Base-by-base conservation (phyloP, 1,284 basidiomycete genomes). In the Thecaphora thlaspeos region DNA sequence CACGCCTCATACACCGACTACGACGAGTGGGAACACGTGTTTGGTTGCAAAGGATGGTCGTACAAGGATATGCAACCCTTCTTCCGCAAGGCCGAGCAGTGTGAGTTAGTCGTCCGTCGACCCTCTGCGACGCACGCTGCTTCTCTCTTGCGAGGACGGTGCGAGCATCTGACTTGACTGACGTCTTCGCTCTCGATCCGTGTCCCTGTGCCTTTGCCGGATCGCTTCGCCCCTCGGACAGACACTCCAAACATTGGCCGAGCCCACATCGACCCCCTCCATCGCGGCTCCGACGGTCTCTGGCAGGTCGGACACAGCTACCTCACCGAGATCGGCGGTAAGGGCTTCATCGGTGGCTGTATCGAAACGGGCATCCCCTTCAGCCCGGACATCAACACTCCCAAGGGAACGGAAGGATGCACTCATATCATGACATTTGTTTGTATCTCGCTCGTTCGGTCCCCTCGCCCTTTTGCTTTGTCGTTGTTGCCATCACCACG, bases 271-370 rank as follows among this genome's bases (percentile, higher is more conserved):
- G 68, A 71, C 41, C 41, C 46, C 2, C 46, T 46, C 18, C 66
- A 71, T 40, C 56, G 63, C 14, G 69, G 67, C 40, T 37, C 36
- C 41, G 43, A 56, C n/a, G 69, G 69, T n/a, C 53, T 38, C 17
- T 67, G 66, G 63, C 55, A 70, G 43, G 67, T 63, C 12, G 69
- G 69, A 10, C 68, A 71, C 41, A 58, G 53, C 23, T 57, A 61
- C 51, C 60, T 68, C 46, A 37, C 52, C 30, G 66, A 69, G 24
- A 41, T 52, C 21, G 62, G 60, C 9, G 55, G 56, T 14, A 62
- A 71, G 28, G 69, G 63, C 24, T 71, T 70, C 38, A 42, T 71
- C 45, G 51, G 50, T 11, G 67, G 56, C 14, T 67, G 63, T 41
- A 41, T 47, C n/a, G 62, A 61, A 41, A 47, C 58, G 11, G 69